A percentile compares a stretch with the other conserved stretches of the same genome.
Conservation (phyloP, 352 stramenopile species). For the Globisporangium nunn region DNA sequence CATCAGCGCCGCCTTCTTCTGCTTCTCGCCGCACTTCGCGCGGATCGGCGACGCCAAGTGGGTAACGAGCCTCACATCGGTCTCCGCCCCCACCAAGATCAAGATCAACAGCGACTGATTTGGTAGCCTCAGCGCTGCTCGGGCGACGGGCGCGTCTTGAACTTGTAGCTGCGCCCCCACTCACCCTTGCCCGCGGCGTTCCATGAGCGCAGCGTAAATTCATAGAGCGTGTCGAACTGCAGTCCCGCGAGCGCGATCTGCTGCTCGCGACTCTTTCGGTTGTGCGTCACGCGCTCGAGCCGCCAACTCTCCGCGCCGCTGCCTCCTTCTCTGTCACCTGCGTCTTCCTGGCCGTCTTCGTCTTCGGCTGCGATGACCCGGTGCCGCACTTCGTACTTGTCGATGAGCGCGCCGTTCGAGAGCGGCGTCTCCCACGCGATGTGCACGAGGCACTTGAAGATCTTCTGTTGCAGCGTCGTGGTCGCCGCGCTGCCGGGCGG, state of each 20-base stretch:
- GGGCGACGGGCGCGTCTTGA: constrained; percentile 26
- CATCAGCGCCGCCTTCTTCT: constrained; percentile 50
- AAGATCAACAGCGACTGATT: constrained; percentile 26
- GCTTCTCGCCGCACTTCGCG: constrained; percentile 57
- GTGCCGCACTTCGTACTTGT: constrained; percentile 68
- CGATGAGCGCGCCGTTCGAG: constrained; percentile 60
- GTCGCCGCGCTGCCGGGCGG: constrained; percentile 2
- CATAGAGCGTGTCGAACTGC: constrained; percentile 56
- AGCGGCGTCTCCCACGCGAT: constrained; percentile 50
- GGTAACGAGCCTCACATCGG: not conserved
- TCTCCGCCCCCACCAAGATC: constrained; percentile 10
- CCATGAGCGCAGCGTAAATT: constrained; percentile 55
- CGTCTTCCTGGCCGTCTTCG: constrained; percentile 11
- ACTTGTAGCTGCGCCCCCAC: constrained; percentile 36
- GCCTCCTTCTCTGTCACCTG: not conserved
- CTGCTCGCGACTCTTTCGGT: constrained; percentile 33
- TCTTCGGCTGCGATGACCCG: constrained; percentile 27
- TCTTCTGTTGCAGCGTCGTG: constrained; percentile 28
- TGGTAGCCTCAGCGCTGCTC: constrained; percentile 10
- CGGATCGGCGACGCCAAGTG: constrained; percentile 22
- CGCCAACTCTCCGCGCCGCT: constrained; percentile 21
- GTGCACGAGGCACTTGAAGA: constrained; percentile 49
- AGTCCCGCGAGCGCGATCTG: constrained; percentile 32
- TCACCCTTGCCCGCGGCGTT: constrained; percentile 53
- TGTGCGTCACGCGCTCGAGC: constrained; percentile 31